phyloP scores from a whole-genome alignment of 2,329 filamentous ascomycete species.

The Alternaria conjuncta region DNA sequence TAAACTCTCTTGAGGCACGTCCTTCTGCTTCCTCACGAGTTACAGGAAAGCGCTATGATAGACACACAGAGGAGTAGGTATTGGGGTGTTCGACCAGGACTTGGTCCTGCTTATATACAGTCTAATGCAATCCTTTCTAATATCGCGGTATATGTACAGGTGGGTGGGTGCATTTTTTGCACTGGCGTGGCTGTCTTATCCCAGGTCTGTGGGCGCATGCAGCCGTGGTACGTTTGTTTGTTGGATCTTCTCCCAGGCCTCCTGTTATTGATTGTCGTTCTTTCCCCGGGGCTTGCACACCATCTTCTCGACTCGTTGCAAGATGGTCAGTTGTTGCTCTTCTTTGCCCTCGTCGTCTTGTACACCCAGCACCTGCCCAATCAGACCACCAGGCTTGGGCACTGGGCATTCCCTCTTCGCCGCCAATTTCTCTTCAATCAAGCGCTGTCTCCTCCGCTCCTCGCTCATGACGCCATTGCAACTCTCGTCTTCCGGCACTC shows the following conservation, averaged over 20 bases:
- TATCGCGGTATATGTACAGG: constrained; percentile 2
- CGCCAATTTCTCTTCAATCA: constrained; percentile 30
- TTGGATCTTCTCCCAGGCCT: neutral
- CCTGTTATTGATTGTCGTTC: constrained; percentile 17
- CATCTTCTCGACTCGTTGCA: constrained; percentile 17
- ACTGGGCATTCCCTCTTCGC: constrained; percentile 81
- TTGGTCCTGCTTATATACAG: constrained; percentile 5
- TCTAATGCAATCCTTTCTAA: neutral
- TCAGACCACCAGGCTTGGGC: constrained; percentile 82
- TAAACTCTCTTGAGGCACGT: neutral
- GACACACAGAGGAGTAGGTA: neutral
- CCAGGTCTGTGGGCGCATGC: neutral
- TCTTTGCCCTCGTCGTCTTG: constrained; percentile 30
- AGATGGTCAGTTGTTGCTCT: constrained; percentile 14
- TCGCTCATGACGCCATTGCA: constrained; percentile 31
- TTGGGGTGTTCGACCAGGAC: neutral
- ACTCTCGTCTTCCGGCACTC: constrained; percentile 33
- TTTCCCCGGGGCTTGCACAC: constrained; percentile 17
- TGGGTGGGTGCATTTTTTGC: neutral
- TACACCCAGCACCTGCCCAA: constrained; percentile 79
- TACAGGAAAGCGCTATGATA: neutral
- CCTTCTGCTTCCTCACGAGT: neutral
- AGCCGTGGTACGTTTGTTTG: neutral
- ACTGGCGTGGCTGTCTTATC: neutral
- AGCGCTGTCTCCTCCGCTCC: constrained; percentile 18